A percentile compares a stretch with the other conserved stretches of the same genome.
phyloP scores from a whole-genome alignment of 305 asterid genomes.

The Stenogyne calaminthoides region DNA sequence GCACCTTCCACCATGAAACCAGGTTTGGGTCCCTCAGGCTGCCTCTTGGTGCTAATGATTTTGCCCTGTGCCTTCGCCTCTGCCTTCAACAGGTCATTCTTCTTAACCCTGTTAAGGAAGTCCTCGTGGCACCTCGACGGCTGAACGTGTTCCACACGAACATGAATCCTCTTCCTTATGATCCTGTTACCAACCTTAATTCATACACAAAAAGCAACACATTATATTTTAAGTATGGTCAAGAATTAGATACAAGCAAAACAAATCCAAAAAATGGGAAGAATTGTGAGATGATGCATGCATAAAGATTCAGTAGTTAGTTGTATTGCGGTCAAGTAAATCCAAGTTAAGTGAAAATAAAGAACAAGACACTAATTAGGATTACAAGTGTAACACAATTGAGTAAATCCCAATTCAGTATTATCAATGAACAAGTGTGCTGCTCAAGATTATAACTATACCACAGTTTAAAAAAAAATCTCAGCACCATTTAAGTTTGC shows the following conservation, averaged over 20 bases:
- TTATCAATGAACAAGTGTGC: background rate
- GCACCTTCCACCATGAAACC: constrained; percentile 86
- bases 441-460: background rate
- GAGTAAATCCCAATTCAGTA: background rate
- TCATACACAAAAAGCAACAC: background rate
- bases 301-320: background rate
- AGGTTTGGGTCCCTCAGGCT: constrained; percentile 75
- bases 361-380: background rate
- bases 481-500: too few species aligned
- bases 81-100: constrained; percentile 68
- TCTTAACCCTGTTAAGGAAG: constrained; percentile 50
- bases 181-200: constrained; percentile 69
- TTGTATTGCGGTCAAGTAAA: background rate
- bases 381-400: background rate
- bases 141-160: constrained; percentile 77
- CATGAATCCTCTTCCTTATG: constrained; percentile 74
- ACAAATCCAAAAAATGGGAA: background rate
- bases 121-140: constrained; percentile 79
- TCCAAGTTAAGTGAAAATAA: background rate
- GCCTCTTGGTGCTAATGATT: constrained; percentile 77
- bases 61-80: constrained; percentile 73
- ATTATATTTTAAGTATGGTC: background rate
- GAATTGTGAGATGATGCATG: background rate
- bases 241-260: background rate
- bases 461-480: too few species aligned